These are phyloP conservation scores for Ogataea pignaliae DNA, from an alignment of 805 yeast genomes.

Conservation along the genomic window DNA sequence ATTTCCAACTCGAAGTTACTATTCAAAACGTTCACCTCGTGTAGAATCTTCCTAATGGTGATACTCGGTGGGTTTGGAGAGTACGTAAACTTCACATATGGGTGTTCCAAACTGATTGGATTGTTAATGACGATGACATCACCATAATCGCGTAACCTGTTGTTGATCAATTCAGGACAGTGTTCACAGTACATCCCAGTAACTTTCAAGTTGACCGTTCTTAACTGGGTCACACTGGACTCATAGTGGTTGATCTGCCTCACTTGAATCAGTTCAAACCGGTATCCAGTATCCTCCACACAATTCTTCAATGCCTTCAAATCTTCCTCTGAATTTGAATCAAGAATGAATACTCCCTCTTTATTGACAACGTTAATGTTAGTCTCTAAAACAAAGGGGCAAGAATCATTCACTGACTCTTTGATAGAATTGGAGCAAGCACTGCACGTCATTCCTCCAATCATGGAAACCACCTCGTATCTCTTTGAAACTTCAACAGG, in stretches of 20 bases:
- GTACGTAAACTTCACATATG: slow-evolving; percentile 61
- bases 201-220: slow-evolving; percentile 53
- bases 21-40: slow-evolving; percentile 42
- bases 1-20: slow-evolving; percentile 47
- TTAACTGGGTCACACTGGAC: slow-evolving; percentile 42
- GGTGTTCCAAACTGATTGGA: slow-evolving; percentile 49
- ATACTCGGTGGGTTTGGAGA: slow-evolving; percentile 50
- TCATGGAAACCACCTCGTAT: slow-evolving; percentile 51
- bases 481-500: slow-evolving; percentile 50
- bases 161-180: slow-evolving; percentile 57
- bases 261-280: slow-evolving; percentile 43
- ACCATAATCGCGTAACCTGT: slow-evolving; percentile 48
- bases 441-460: slow-evolving; percentile 75
- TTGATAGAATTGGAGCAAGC: slow-evolving; percentile 59
- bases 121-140: slow-evolving; percentile 52
- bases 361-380: slow-evolving; percentile 57
- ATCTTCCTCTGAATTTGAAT: slow-evolving; percentile 32
- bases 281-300: slow-evolving; percentile 67
- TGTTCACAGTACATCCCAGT: slow-evolving; percentile 68
- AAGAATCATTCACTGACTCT: slow-evolving; percentile 39
- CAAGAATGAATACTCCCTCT: slow-evolving; percentile 57
- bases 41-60: slow-evolving; percentile 52
- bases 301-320: slow-evolving; percentile 42
- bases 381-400: slow-evolving; percentile 47
- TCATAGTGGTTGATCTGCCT: slow-evolving; percentile 40